These are phyloP conservation scores for Coleophoma eucalyptorum DNA, from an alignment of 2,329 filamentous ascomycete species.

Conservation along the genomic window DNA sequence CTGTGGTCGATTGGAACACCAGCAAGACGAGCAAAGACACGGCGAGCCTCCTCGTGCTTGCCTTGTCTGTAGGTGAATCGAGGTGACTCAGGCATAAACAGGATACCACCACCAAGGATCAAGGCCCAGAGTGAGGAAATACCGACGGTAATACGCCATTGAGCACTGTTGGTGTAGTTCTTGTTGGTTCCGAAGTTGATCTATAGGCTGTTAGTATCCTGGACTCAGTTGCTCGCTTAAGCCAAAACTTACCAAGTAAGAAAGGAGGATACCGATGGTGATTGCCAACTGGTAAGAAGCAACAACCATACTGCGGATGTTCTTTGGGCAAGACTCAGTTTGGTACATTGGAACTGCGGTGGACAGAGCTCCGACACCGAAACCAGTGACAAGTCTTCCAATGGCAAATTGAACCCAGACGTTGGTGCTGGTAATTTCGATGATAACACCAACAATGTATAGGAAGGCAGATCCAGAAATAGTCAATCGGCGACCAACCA, in stretches of 20 bases:
- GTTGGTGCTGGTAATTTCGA: constrained; percentile 54
- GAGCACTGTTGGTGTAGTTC: constrained; percentile 36
- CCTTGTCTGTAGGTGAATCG: constrained; percentile 46
- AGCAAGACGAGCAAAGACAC: constrained; percentile 40
- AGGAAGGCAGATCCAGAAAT: constrained; percentile 61
- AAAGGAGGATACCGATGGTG: constrained; percentile 61
- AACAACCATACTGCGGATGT: constrained; percentile 61
- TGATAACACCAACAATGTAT: constrained; percentile 59
- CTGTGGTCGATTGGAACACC: constrained; percentile 34
- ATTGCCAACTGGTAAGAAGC: constrained; percentile 66
- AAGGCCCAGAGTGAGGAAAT: constrained; percentile 53
- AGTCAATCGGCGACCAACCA: constrained; percentile 55
- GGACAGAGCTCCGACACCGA: constrained; percentile 61
- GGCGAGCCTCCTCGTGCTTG: constrained; percentile 42
- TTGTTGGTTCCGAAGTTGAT: constrained; percentile 58
- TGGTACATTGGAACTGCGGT: constrained; percentile 68
- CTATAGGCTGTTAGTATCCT: constrained; percentile 10
- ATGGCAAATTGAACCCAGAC: constrained; percentile 63
- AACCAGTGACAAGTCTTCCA: constrained; percentile 61
- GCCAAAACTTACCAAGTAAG: constrained; percentile 40
- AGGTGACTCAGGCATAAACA: constrained; percentile 52
- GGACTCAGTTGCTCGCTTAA: no score
- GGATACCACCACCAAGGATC: constrained; percentile 44
- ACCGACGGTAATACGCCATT: constrained; percentile 61
- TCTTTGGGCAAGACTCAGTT: constrained; percentile 59